phyloP scores from a whole-genome alignment of 768 basidiomycete species.

The Nidularia pulvinata region DNA sequence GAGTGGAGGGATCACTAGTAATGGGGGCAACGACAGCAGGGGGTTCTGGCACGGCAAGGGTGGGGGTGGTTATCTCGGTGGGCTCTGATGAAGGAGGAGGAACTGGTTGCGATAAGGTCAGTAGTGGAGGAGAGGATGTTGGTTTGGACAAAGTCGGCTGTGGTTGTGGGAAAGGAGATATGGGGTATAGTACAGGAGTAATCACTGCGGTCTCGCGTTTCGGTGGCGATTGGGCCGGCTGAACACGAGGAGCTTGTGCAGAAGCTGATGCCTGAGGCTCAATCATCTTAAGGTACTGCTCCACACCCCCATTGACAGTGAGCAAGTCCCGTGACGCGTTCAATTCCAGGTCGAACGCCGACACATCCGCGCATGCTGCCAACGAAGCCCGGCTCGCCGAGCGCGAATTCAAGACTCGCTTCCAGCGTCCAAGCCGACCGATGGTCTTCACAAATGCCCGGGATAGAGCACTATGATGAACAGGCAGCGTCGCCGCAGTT shows the following conservation, averaged over 20 bases:
- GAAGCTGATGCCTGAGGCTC: slow-evolving; percentile 19
- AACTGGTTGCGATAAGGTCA: slow-evolving; percentile 6
- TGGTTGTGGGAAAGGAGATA: slow-evolving; percentile 1
- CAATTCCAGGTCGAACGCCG: slow-evolving; percentile 72
- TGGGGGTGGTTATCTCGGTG: neutral
- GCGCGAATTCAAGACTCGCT: slow-evolving; percentile 65
- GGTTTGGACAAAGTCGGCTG: neutral
- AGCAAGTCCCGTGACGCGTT: slow-evolving; percentile 62
- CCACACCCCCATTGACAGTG: slow-evolving; percentile 59
- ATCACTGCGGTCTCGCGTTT: neutral
- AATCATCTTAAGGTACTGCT: slow-evolving; percentile 63
- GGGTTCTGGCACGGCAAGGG: neutral
- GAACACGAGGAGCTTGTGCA: neutral
- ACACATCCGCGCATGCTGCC: slow-evolving; percentile 45
- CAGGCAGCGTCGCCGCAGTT: slow-evolving; percentile 43
- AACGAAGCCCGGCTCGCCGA: slow-evolving; percentile 23
- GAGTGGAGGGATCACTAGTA: neutral
- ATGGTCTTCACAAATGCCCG: slow-evolving; percentile 82
- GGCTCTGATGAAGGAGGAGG: neutral
- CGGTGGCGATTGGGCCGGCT: slow-evolving; percentile 3
- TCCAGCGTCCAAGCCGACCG: slow-evolving; percentile 82
- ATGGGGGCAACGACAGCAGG: neutral
- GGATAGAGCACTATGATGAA: slow-evolving; percentile 65
- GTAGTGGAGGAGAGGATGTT: neutral
- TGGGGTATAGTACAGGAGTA: neutral